A percentile compares a stretch with the other conserved stretches of the same genome.
These are phyloP conservation scores for Grigorovia transvaalensis DNA, from an alignment of 805 yeast genomes.

Conservation along the genomic window DNA sequence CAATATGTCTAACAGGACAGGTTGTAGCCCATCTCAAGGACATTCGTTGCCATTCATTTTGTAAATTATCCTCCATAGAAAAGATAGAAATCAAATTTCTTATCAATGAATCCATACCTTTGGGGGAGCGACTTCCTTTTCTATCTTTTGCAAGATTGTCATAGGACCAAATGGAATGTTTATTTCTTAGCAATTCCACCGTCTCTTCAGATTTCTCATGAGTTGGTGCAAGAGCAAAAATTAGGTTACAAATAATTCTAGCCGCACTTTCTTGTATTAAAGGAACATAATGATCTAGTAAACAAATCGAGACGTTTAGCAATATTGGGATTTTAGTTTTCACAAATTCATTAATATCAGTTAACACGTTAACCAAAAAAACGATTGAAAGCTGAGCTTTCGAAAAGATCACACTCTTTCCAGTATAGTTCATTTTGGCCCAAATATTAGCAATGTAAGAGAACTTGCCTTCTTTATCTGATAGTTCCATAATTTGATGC, in stretches of 20 bases:
- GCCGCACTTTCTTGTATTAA: constrained; percentile 80
- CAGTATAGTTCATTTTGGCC: constrained; percentile 41
- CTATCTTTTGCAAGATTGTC: constrained; percentile 73
- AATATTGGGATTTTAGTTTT: constrained; percentile 55
- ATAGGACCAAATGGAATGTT: constrained; percentile 62
- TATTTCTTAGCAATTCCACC: constrained; percentile 46
- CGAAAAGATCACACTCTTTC: constrained; percentile 70
- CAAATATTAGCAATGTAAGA: constrained; percentile 74
- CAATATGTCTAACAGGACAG: constrained; percentile 93
- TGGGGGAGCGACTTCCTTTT: constrained; percentile 75
- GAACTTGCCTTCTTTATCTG: constrained; percentile 32
- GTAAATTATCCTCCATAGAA: constrained; percentile 41
- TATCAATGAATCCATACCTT: constrained; percentile 67
- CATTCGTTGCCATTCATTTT: constrained; percentile 73
- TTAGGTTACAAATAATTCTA: constrained; percentile 58
- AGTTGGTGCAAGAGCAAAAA: constrained; percentile 50
- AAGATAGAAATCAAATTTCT: constrained; percentile 54
- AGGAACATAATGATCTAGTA: constrained; percentile 79
- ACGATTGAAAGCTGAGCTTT: constrained; percentile 80
- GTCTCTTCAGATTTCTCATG: constrained; percentile 46
- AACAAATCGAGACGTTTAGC: constrained; percentile 66
- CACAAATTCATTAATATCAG: constrained; percentile 54
- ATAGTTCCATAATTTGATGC: constrained; percentile 25
- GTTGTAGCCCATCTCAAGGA: constrained; percentile 93
- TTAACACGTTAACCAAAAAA: constrained; percentile 70